These are phyloP conservation scores for Hebeloma cylindrosporum DNA, from an alignment of 768 basidiomycete genomes.

Conservation along the genomic window DNA sequence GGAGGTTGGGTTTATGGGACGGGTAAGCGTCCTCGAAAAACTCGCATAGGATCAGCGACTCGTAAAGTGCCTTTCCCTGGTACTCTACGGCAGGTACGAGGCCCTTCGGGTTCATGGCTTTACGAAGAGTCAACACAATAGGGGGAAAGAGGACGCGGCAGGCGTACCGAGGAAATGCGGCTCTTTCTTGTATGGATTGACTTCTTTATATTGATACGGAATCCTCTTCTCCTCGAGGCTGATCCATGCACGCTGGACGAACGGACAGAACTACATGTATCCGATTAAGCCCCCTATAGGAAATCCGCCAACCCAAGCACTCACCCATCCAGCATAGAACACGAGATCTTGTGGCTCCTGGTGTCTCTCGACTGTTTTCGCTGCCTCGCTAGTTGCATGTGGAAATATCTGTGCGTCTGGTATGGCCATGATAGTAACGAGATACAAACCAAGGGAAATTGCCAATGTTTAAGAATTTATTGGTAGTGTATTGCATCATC, in stretches of 20 bases:
- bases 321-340: constrained; percentile 62
- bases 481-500: constrained; percentile 1
- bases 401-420: constrained; percentile 59
- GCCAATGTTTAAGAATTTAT: not conserved
- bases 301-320: constrained; percentile 11
- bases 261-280: constrained; percentile 53
- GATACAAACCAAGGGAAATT: not conserved
- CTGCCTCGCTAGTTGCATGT: constrained; percentile 56
- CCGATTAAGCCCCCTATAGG: not conserved
- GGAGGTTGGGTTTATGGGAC: constrained; percentile 41
- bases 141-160: constrained; percentile 4
- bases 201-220: constrained; percentile 66
- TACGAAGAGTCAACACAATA: constrained; percentile 20
- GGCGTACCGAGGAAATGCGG: constrained; percentile 49
- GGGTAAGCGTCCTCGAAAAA: constrained; percentile 66
- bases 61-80: constrained; percentile 60
- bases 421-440: constrained; percentile 31
- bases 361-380: constrained; percentile 51
- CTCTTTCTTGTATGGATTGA: constrained; percentile 72
- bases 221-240: constrained; percentile 64
- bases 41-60: constrained; percentile 63
- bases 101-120: constrained; percentile 63
- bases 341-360: constrained; percentile 52
- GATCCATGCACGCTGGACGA: constrained; percentile 64
- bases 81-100: constrained; percentile 58